Evolutionary conservation across 306 rosid species (phyloP).

Genomic region (Erythrophleum fordii): DNA sequence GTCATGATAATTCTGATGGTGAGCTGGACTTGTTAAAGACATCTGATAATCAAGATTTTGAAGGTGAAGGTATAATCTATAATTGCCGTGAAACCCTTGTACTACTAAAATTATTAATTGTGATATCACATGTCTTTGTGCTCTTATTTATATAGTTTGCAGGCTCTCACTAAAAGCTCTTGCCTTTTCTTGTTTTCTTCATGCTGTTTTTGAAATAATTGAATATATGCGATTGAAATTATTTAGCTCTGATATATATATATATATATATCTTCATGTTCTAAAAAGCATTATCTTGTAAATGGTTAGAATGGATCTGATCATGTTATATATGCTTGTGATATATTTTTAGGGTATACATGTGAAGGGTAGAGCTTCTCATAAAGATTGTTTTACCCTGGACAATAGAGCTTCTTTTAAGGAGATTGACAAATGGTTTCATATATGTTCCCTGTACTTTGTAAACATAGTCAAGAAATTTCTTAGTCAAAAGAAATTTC

Average conservation of each 20-base stretch:
- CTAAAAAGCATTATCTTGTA: too few species aligned
- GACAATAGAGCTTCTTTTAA: background rate
- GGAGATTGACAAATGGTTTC: background rate
- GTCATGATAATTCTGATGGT: slow-evolving; percentile 41
- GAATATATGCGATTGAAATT: slow-evolving; percentile 1
- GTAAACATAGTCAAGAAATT: background rate
- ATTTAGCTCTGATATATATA: background rate
- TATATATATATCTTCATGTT: too few species aligned
- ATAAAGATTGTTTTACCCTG: background rate
- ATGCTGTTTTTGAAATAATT: background rate
- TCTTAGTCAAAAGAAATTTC: background rate
- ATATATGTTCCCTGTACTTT: background rate
- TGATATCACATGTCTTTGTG: slow-evolving; percentile 4
- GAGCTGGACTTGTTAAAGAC: slow-evolving; percentile 51
- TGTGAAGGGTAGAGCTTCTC: background rate
- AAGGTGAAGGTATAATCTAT: slow-evolving; percentile 57
- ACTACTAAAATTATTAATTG: slow-evolving; percentile 14
- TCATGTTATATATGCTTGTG: too few species aligned
- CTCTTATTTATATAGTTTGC: background rate
- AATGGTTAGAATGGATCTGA: too few species aligned
- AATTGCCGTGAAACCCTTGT: background rate
- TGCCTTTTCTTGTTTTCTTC: background rate
- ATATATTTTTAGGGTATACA: background rate
- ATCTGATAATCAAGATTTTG: slow-evolving; percentile 43
- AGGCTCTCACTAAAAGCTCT: background rate